Evolutionary conservation across 2,329 filamentous ascomycete genomes (phyloP), one percentile per base, ranked within the genome.

Genomic region (Apiospora marii): DNA sequence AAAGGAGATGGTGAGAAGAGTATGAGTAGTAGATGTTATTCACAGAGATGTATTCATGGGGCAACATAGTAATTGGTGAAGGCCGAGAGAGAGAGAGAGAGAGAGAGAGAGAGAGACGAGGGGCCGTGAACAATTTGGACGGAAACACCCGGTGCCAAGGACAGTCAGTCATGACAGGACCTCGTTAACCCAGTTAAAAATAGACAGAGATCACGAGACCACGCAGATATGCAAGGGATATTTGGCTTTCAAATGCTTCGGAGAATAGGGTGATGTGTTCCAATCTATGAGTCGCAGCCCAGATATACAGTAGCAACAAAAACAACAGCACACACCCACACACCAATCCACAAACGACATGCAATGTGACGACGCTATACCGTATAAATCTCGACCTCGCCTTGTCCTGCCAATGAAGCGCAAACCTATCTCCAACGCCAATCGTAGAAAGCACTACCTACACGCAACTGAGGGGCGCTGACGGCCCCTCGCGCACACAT

Each of bases 271-370:
- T 41, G 34, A 64, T 64, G 22, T 41, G 58, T 64, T 64, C 58
- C 58, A 64, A 64, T 41, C 58, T 64, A 64, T 64, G 58, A 64
- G n/a, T 64, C 30, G 58, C 58, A 64, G 58, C 34, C 34, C 53
- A 61, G 22, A 41, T 64, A 24, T 41, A 41, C 4, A 30, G 27
- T 34, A 12, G 14, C 34, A n/a, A 22, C 27, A 10, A 34, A 13
- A 34, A 58, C 27, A 37, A 49, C 7, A 30, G n/a, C n/a, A 61
- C 53, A 61, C 30, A 34, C 6, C 37, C 53, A 34, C 53, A 34
- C 30, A 8, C 16, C 53, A 22, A 37, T 4, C n/a, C 30, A 16
- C 19, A n/a, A 8, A 64, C 10, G 16, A 64, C 58, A 64, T 41
- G 58, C 1, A n/a, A 51, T 12, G 12, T 61, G 34, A 37, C 30